Evolutionary conservation across 371 early-diverging fungal genomes (phyloP), one percentile per base, ranked within the genome.

Genomic region (Mucor mucedo): DNA sequence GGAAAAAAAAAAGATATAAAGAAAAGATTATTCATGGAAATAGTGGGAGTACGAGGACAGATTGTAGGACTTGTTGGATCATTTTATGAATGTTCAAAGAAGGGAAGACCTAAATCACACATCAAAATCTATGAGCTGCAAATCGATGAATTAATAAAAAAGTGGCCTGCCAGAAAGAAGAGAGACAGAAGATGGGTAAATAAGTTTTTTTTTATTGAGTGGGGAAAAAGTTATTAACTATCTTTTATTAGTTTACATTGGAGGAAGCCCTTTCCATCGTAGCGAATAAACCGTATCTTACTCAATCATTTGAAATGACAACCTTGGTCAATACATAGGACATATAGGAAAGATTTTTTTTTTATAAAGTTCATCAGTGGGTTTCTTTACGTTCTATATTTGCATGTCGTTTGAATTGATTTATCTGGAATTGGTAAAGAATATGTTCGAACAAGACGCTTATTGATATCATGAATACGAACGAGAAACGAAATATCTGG

Each of bases 141-240:
- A 54, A 79, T 87, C 10, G 73, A 81, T 14, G 71, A 73, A 52
- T 57, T 85, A 49, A 74, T 79, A 56, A 80, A 80, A 13, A 68
- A 55, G n/a, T 87, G 84, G 82, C 84, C 87, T 8, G 82, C 78
- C 63, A 75, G 65, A 72, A 66, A 75, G 52, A 70, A 78, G 64
- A 77, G 81, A 40, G 68, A 79, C 38, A 72, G 87, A 55, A 73
- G 77, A 58, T 87, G 85, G 87, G 86, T 86, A 77, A 69, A 39
- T 1, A 48, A 48, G 27, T 21, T 21, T 21, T 21, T 21, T 21
- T 21, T 21, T 21, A 21, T 21, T 21, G 21, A 21, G 1, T 21
- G 21, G 21, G 21, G 21, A 21, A 21, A 21, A 1, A 1, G 21
- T 21, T 21, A 21, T 21, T 21, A 21, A 21, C 21, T 21, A 21